These are phyloP conservation scores for Purshia tridentata DNA, from an alignment of 306 rosid species.

Conservation along the genomic window DNA sequence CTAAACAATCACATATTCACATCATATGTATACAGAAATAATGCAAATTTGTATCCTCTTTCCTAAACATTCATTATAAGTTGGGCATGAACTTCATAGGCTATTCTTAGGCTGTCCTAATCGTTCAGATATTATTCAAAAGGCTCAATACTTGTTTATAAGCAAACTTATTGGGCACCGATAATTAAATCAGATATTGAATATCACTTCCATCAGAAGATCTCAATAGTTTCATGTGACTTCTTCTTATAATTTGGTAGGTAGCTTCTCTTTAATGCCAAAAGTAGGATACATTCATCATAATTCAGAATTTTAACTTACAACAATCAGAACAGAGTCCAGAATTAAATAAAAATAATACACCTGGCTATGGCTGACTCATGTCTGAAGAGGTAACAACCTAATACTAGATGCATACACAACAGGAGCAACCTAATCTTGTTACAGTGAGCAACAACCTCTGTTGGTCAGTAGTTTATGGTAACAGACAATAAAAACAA, in stretches of 20 bases:
- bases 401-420: background rate
- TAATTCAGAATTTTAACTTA: background rate
- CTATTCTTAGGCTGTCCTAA: too few relatives aligned
- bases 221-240: background rate
- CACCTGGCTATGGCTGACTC: background rate
- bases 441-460: constrained; percentile 5
- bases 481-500: background rate
- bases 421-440: background rate
- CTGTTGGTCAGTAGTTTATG: background rate
- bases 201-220: background rate
- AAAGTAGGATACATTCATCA: too few relatives aligned
- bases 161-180: too few relatives aligned
- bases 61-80: too few relatives aligned
- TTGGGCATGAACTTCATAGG: too few relatives aligned
- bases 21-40: too few relatives aligned
- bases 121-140: too few relatives aligned
- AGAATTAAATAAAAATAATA: background rate
- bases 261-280: background rate
- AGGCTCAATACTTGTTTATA: too few relatives aligned
- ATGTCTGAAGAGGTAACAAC: background rate
- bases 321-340: background rate
- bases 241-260: background rate
- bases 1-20: too few relatives aligned
- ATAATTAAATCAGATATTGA: background rate
- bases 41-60: too few relatives aligned